Percentiles rank a stretch among this genome's conserved stretches.
Conservation (phyloP, 441 rosid species). For the Bocquillonia castaneifolia region DNA sequence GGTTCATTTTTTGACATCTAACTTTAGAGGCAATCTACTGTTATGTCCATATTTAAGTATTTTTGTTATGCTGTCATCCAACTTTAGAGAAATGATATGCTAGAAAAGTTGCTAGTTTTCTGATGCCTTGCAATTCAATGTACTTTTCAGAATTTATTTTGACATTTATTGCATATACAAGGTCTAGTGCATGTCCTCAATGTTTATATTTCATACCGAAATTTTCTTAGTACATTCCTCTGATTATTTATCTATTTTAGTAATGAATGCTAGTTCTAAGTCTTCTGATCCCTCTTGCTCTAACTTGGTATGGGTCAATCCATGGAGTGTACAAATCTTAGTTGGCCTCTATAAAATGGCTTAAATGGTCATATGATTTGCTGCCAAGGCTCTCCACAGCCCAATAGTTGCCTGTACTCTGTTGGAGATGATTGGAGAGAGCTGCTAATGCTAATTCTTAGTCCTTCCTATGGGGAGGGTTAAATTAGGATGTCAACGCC, state of each 20-base stretch:
- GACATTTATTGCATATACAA: not conserved
- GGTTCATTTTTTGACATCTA: not conserved
- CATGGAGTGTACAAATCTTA: not conserved
- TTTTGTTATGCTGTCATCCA: not conserved
- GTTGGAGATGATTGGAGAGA: not conserved
- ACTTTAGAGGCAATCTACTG: not conserved
- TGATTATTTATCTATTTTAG: not conserved
- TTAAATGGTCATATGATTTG: not conserved
- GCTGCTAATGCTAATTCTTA: not conserved
- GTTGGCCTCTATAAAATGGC: not conserved
- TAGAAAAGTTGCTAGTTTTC: not conserved
- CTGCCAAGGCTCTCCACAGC: not conserved
- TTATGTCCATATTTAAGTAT: not conserved
- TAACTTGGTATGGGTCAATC: not conserved
- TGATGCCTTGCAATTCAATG: not conserved
- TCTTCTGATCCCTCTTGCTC: not conserved
- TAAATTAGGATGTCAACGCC: not conserved
- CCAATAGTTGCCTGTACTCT: not conserved
- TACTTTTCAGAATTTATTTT: not conserved
- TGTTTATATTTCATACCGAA: not conserved
- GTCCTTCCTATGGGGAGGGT: not conserved
- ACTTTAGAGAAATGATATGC: not conserved
- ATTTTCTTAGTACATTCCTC: not conserved
- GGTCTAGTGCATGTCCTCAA: not conserved
- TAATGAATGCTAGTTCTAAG: not conserved